Base-by-base conservation (phyloP, 768 basidiomycete genomes). In the Exidia glandulosa region DNA sequence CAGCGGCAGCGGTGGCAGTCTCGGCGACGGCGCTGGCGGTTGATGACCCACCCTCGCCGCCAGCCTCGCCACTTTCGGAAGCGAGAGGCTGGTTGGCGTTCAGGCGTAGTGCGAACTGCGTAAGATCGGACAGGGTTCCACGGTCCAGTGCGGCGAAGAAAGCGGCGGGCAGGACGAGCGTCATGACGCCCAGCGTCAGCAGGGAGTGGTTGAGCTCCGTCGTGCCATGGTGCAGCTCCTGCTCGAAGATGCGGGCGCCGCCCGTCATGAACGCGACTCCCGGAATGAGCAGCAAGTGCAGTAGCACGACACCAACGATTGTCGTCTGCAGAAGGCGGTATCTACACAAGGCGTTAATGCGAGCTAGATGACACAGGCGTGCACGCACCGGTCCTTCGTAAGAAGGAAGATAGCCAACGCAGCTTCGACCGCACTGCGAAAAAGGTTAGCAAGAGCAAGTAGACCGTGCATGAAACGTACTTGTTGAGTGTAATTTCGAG, bases 201-300 rank as follows among this genome's bases (percentile, higher is more conserved):
- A 90, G 69, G 0, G 84, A 79, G 57, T 87, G 85, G 63, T 89
- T 88, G 2, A 89, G 74, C 63, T 54, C 50, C 0, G 82, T 81
- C 10, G 80, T 66, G 64, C 84, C 82, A 2, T 84, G 4, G 25
- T 87, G 82, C 9, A 90, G 72, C 58, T 85, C 77, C 69, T 90
- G 87, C 56, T 86, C 79, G 66, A 81, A 73, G 30, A 88, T 74
- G 25, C 79, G 76, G n/a, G 81, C 82, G 50, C 87, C 87, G 27
- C 87, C 87, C 2, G 79, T 79, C n/a, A 88, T 74, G 67, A 88
- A 89, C 0, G 86, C 76, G 3, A 79, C 75, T 2, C 87, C 87
- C 0, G 87, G 87, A 48, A 89, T 75, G 14, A 90, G 77, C 1
- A 90, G 76, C 50, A 60, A 31, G 56, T 16, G 31, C n/a, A 32